These are phyloP conservation scores for Brassica incana DNA, from an alignment of 345 rosid species.

Conservation along the genomic window DNA sequence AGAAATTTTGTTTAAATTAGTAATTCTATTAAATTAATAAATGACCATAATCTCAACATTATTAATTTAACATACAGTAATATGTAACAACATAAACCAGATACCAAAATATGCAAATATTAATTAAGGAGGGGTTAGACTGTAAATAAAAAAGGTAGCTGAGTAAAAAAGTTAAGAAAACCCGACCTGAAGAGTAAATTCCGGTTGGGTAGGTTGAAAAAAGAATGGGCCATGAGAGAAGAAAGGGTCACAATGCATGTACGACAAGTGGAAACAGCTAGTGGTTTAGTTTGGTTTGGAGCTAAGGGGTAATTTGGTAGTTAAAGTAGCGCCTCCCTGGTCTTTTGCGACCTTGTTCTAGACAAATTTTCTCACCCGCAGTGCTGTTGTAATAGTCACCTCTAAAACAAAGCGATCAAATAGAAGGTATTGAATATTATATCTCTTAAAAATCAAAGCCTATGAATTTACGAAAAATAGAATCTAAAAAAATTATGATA, in stretches of 20 bases:
- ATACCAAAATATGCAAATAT: not conserved
- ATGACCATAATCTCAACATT: too few relatives aligned
- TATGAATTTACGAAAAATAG: not conserved
- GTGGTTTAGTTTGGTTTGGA: slow-evolving; percentile 25
- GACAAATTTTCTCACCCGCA: slow-evolving; percentile 38
- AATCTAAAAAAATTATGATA: not conserved
- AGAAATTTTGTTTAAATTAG: too few relatives aligned
- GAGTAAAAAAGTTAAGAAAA: not conserved
- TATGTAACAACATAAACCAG: not conserved
- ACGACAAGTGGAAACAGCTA: slow-evolving; percentile 37
- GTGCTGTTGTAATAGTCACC: slow-evolving; percentile 50
- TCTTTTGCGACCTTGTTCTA: slow-evolving; percentile 57
- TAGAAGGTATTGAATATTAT: too few relatives aligned
- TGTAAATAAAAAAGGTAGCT: not conserved
- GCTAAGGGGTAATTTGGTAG: not conserved
- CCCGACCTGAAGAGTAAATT: slow-evolving; percentile 26
- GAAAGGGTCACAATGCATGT: slow-evolving; percentile 31
- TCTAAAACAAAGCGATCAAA: not conserved
- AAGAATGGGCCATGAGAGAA: slow-evolving; percentile 4
- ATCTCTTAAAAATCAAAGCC: not conserved
- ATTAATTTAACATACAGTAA: too few relatives aligned
- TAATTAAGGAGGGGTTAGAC: not conserved
- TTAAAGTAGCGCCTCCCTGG: slow-evolving; percentile 43
- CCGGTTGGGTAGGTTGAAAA: slow-evolving; percentile 26
- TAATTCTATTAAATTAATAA: too few relatives aligned